A percentile compares a stretch with the other conserved stretches of the same genome.
Evolutionary conservation across 352 stramenopile genomes (phyloP).

Genomic region (Globisporangium middletonii): DNA sequence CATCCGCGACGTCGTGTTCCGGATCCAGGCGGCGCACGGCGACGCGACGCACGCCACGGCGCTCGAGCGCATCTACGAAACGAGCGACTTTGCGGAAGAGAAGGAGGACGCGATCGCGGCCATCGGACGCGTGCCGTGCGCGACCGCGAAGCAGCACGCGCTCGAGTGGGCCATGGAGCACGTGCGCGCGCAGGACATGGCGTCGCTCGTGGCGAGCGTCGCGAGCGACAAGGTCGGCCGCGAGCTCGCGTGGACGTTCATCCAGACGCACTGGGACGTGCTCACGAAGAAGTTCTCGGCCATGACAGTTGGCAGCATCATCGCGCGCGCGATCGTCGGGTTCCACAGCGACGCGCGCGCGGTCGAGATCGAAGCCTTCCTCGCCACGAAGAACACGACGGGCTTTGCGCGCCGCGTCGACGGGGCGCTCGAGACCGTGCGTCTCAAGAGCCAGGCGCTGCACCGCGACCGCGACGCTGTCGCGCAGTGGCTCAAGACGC

Average conservation of each 20-base stretch:
- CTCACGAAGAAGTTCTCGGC: constrained; percentile 55
- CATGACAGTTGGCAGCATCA: constrained; percentile 39
- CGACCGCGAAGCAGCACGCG: constrained; percentile 40
- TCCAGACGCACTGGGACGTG: constrained; percentile 58
- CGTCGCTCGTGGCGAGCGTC: constrained; percentile 45
- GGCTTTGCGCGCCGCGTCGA: constrained; percentile 52
- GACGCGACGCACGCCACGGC: constrained; percentile 40
- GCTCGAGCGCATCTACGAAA: constrained; percentile 55
- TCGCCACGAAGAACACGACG: constrained; percentile 45
- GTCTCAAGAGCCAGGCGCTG: constrained; percentile 43
- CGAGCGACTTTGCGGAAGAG: constrained; percentile 60
- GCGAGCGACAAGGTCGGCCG: constrained; percentile 35
- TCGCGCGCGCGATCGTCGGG: constrained; percentile 27
- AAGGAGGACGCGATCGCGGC: constrained; percentile 51
- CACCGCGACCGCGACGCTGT: constrained; percentile 46
- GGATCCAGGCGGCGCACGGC: constrained; percentile 35
- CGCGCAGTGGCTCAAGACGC: constrained; percentile 45
- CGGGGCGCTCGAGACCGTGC: constrained; percentile 49
- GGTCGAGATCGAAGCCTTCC: constrained; percentile 48
- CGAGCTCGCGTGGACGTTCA: constrained; percentile 58
- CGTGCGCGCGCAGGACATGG: constrained; percentile 65
- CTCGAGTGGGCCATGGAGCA: constrained; percentile 71
- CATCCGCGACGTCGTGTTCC: constrained; percentile 50
- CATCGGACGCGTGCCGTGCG: constrained; percentile 42
- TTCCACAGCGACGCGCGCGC: constrained; percentile 51